phyloP scores from a whole-genome alignment of 2,329 filamentous ascomycete species.

The Trichoderma harzianum region DNA sequence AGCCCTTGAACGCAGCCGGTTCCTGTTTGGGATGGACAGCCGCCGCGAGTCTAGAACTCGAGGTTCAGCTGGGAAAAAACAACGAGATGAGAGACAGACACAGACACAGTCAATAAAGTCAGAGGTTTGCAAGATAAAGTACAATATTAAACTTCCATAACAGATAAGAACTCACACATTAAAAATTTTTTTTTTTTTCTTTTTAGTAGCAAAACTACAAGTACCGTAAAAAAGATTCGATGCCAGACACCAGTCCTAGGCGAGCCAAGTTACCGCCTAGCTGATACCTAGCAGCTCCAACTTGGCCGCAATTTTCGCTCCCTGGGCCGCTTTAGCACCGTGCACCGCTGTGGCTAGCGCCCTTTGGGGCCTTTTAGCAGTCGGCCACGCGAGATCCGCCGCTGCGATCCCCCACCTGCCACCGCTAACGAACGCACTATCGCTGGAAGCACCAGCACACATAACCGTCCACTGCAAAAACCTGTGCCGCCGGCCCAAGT shows the following conservation, averaged over 20 bases:
- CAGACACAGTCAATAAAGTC: not conserved
- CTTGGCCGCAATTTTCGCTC: not conserved
- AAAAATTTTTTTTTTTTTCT: not conserved
- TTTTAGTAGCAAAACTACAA: not conserved
- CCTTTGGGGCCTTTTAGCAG: not conserved
- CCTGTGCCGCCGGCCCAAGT: slow-evolving; percentile 5
- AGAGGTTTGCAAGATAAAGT: not conserved
- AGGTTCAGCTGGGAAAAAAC: not conserved
- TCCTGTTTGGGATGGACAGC: not conserved
- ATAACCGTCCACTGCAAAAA: not conserved
- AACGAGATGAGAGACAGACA: not conserved
- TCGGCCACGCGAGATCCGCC: slow-evolving; percentile 18
- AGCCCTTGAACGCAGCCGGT: not conserved
- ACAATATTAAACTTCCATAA: not conserved
- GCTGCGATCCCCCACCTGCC: slow-evolving; percentile 16
- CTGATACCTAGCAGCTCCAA: not conserved
- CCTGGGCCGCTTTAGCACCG: not conserved
- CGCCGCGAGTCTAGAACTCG: not conserved
- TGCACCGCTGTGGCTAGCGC: not conserved
- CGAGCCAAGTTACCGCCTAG: not conserved
- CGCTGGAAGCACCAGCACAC: not conserved
- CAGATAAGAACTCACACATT: not conserved
- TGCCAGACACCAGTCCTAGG: not conserved
- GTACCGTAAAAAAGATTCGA: not conserved
- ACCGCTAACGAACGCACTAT: slow-evolving; percentile 2